A percentile compares a stretch with the other conserved stretches of the same genome.
These are phyloP conservation scores for Microcyclosporella mali DNA, from an alignment of 2,329 filamentous ascomycete species.

Conservation along the genomic window DNA sequence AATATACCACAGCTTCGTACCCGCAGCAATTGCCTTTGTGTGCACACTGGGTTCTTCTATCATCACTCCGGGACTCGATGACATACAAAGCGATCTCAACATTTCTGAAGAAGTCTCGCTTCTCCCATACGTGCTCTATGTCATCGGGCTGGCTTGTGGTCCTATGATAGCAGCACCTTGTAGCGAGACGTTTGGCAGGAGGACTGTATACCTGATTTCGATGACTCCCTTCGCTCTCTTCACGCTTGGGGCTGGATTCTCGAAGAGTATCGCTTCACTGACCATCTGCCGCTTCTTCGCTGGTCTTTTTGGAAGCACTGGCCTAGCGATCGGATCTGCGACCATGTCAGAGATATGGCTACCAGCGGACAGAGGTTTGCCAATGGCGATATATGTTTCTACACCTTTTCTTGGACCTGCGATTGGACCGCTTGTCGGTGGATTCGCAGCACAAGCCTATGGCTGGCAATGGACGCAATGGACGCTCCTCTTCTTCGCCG, in stretches of 20 bases:
- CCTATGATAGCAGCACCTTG: slow-evolving; percentile 36
- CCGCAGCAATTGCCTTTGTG: slow-evolving; percentile 29
- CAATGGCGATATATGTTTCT: slow-evolving; percentile 11
- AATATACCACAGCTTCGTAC: slow-evolving; percentile 35
- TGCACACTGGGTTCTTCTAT: slow-evolving; percentile 30
- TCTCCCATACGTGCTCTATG: slow-evolving; percentile 53
- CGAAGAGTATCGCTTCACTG: slow-evolving; percentile 47
- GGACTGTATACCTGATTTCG: slow-evolving; percentile 46
- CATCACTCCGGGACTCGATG: slow-evolving; percentile 17
- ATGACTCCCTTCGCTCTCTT: slow-evolving; percentile 50
- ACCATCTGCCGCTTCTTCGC: slow-evolving; percentile 62
- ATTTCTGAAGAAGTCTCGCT: slow-evolving; percentile 52
- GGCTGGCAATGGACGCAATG: slow-evolving; percentile 33
- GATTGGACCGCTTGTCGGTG: slow-evolving; percentile 31
- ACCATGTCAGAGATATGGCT: slow-evolving; percentile 18
- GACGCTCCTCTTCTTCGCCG: slow-evolving; percentile 23
- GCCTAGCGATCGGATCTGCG: slow-evolving; percentile 18
- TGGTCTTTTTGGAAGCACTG: slow-evolving; percentile 63
- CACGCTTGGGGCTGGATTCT: slow-evolving; percentile 50
- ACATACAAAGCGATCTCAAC: slow-evolving; percentile 49
- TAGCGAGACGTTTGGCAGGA: slow-evolving; percentile 42
- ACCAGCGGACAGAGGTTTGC: slow-evolving; percentile 13
- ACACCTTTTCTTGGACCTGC: slow-evolving; percentile 11
- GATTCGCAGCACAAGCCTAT: slow-evolving; percentile 24
- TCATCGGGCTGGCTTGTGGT: slow-evolving; percentile 54